phyloP scores from a whole-genome alignment of 495 filamentous ascomycete genomes.

The Hyaloscypha variabilis region DNA sequence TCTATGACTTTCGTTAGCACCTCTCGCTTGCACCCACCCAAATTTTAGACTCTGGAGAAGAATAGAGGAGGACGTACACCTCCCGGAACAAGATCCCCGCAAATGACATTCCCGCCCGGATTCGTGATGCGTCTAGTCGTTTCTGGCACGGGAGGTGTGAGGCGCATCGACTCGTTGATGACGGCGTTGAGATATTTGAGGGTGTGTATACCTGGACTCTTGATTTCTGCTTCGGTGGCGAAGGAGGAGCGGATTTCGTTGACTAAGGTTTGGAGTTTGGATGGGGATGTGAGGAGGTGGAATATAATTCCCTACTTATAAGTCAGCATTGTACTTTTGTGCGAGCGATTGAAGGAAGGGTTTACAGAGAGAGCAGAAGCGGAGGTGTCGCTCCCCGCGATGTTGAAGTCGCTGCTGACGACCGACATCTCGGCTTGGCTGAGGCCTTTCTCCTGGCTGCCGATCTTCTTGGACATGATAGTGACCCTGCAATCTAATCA shows the following conservation, averaged over 20 bases:
- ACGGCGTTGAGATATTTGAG: constrained; percentile 44
- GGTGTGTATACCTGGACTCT: constrained; percentile 34
- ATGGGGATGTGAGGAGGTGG: constrained; percentile 9
- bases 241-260: constrained; percentile 1
- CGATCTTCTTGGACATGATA: no score
- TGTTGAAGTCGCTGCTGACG: no score
- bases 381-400: no score
- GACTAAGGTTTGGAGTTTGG: neutral
- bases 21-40: no score
- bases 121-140: constrained; percentile 32
- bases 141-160: constrained; percentile 43
- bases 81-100: constrained; percentile 53
- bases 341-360: no score
- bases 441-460: no score
- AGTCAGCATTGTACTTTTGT: no score
- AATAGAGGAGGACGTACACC: constrained; percentile 32
- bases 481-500: no score
- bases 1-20: neutral
- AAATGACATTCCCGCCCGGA: constrained; percentile 44
- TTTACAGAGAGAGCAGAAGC: no score
- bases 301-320: constrained; percentile 33
- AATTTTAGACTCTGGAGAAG: neutral
- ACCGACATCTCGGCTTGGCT: no score
- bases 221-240: constrained; percentile 18
- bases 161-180: constrained; percentile 35